Evolutionary conservation across 2,329 filamentous ascomycete species (phyloP).

Genomic region (Calonectria crousiana): DNA sequence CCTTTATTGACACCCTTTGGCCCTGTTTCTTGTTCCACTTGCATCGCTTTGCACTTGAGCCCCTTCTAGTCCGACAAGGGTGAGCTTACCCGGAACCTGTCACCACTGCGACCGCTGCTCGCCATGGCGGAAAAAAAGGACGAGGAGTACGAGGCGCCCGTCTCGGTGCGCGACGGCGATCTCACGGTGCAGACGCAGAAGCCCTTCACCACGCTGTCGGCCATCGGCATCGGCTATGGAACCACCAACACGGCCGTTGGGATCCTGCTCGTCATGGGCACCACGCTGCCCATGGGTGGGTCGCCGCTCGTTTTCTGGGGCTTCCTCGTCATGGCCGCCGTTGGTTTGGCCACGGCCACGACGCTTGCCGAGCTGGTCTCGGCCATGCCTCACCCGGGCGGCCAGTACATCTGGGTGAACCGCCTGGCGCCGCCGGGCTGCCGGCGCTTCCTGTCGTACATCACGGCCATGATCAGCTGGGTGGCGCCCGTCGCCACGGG

Average conservation of each 20-base stretch:
- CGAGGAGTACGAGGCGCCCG: neutral
- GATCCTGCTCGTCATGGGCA: slow-evolving; percentile 37
- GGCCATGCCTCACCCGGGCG: slow-evolving; percentile 45
- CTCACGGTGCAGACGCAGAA: slow-evolving; percentile 45
- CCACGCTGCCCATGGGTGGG: slow-evolving; percentile 37
- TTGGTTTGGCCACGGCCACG: slow-evolving; percentile 41
- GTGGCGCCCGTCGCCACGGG: slow-evolving; percentile 42
- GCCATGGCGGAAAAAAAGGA: slow-evolving; percentile 11
- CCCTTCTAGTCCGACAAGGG: neutral
- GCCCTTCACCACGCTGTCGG: slow-evolving; percentile 45
- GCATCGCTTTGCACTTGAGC: neutral
- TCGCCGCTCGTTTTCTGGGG: slow-evolving; percentile 44
- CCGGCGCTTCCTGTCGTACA: slow-evolving; percentile 38
- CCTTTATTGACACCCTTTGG: neutral
- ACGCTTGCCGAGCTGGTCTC: slow-evolving; percentile 45
- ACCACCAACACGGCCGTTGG: slow-evolving; percentile 43
- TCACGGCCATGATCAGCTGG: slow-evolving; percentile 44
- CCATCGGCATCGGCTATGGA: slow-evolving; percentile 43
- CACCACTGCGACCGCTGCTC: neutral
- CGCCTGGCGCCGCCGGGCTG: slow-evolving; percentile 32
- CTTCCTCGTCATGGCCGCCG: slow-evolving; percentile 38
- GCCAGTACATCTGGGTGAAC: slow-evolving; percentile 45
- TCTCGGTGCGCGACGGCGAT: slow-evolving; percentile 29
- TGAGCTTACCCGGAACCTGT: neutral
- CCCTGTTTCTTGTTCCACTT: neutral